Evolutionary conservation across 2,329 filamentous ascomycete genomes (phyloP).

Genomic region (Calonectria pseudoturangicola): DNA sequence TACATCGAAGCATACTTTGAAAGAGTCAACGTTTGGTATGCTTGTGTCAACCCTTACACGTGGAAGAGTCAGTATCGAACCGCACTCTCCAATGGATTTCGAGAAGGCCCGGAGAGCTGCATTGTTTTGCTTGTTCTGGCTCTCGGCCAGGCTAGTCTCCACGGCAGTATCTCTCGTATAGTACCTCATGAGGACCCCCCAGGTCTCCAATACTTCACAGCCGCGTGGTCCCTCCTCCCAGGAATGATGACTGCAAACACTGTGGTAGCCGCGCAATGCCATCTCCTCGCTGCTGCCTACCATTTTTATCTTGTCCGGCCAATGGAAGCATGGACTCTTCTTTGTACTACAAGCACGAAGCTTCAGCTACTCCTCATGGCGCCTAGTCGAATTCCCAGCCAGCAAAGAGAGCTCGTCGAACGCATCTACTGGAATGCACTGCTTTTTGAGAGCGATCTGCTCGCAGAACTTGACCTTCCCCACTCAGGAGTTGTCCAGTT

Average conservation of each 20-base stretch:
- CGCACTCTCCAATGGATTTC: slow-evolving; percentile 84
- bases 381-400: slow-evolving; percentile 80
- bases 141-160: slow-evolving; percentile 84
- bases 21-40: slow-evolving; percentile 89
- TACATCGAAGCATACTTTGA: slow-evolving; percentile 89
- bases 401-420: slow-evolving; percentile 83
- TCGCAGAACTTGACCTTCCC: slow-evolving; percentile 86
- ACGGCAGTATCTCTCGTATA: slow-evolving; percentile 84
- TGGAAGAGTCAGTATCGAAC: slow-evolving; percentile 86
- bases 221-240: slow-evolving; percentile 86
- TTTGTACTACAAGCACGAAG: slow-evolving; percentile 88
- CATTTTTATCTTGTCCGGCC: slow-evolving; percentile 88
- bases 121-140: slow-evolving; percentile 87
- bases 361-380: slow-evolving; percentile 86
- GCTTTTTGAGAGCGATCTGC: slow-evolving; percentile 86
- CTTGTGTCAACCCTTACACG: slow-evolving; percentile 87
- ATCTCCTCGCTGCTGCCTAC: slow-evolving; percentile 87
- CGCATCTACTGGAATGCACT: slow-evolving; percentile 90
- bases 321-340: slow-evolving; percentile 87
- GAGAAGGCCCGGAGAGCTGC: slow-evolving; percentile 87
- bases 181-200: slow-evolving; percentile 82
- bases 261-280: slow-evolving; percentile 86
- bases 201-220: slow-evolving; percentile 86
- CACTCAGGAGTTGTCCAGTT: slow-evolving; percentile 90
- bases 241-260: slow-evolving; percentile 87